phyloP scores from a whole-genome alignment of 1,284 basidiomycete species.

The Mrakiaceae sp. region DNA sequence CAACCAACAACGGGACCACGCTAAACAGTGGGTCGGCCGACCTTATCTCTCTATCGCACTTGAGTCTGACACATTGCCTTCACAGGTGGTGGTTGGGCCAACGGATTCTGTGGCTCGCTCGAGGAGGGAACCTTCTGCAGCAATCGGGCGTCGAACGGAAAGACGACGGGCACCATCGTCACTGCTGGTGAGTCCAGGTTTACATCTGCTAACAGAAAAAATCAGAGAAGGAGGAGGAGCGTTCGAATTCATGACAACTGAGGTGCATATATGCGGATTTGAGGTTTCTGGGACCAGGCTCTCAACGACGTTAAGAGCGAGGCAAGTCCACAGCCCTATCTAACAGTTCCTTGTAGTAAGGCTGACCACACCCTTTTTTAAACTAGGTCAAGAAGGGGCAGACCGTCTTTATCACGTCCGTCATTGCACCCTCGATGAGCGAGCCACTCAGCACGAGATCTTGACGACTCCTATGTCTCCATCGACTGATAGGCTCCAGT shows the following conservation, averaged over 20 bases:
- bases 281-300: constrained; percentile 25
- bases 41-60: not conserved
- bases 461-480: not conserved
- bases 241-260: not conserved
- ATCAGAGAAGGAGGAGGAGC: not conserved
- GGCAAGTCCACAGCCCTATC: not conserved
- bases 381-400: constrained; percentile 34
- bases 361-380: constrained; percentile 26
- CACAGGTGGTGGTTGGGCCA: constrained; percentile 25
- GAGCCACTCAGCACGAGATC: not conserved
- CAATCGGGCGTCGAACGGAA: constrained; percentile 38
- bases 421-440: not conserved
- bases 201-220: not conserved
- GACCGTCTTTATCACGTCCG: constrained; percentile 24
- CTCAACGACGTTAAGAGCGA: constrained; percentile 27
- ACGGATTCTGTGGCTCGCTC: constrained; percentile 38
- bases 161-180: constrained; percentile 39
- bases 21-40: constrained; percentile 12
- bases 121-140: constrained; percentile 34
- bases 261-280: not conserved
- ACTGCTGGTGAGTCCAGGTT: constrained; percentile 25
- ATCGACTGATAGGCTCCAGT: constrained; percentile 37
- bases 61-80: not conserved
- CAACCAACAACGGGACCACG: constrained; percentile 18
- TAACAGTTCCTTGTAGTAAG: constrained; percentile 23